These are phyloP conservation scores for Pythium periplocum DNA, from an alignment of 352 stramenopile genomes.

Conservation along the genomic window DNA sequence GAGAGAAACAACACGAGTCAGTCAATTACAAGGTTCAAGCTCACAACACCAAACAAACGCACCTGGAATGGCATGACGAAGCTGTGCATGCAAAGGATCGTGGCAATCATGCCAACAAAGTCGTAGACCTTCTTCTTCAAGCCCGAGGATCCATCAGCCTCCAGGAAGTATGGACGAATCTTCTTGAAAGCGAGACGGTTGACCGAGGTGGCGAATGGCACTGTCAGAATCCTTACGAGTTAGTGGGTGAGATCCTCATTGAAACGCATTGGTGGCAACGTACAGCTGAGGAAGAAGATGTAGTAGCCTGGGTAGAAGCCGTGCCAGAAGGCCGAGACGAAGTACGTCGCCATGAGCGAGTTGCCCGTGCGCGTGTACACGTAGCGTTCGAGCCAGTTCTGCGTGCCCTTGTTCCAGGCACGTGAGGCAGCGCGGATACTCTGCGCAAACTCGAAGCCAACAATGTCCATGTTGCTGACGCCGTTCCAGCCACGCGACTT, in stretches of 20 bases:
- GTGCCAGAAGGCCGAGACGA: slow-evolving; percentile 96
- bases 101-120: slow-evolving; percentile 41
- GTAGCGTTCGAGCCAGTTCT: slow-evolving; percentile 95
- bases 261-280: neutral
- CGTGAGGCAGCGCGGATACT: slow-evolving; percentile 87
- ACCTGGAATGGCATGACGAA: slow-evolving; percentile 66
- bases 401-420: slow-evolving; percentile 97
- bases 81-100: slow-evolving; percentile 60
- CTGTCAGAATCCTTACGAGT: slow-evolving; percentile 10
- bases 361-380: slow-evolving; percentile 95
- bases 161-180: slow-evolving; percentile 53
- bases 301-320: slow-evolving; percentile 99
- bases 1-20: slow-evolving; percentile 53
- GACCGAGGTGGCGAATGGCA: slow-evolving; percentile 61
- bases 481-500: slow-evolving; percentile 88
- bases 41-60: neutral
- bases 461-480: slow-evolving; percentile 95
- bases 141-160: slow-evolving; percentile 11
- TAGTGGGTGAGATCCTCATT: neutral
- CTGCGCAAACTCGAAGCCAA: slow-evolving; percentile 91
- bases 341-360: slow-evolving; percentile 92
- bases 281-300: slow-evolving; percentile 89
- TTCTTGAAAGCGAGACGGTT: slow-evolving; percentile 53
- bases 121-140: slow-evolving; percentile 56
- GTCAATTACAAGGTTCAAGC: slow-evolving; percentile 27